Evolutionary conservation across 148 eudicot genomes (phyloP), one percentile per base, ranked within the genome.

Genomic region (Persicaria tinctoria): DNA sequence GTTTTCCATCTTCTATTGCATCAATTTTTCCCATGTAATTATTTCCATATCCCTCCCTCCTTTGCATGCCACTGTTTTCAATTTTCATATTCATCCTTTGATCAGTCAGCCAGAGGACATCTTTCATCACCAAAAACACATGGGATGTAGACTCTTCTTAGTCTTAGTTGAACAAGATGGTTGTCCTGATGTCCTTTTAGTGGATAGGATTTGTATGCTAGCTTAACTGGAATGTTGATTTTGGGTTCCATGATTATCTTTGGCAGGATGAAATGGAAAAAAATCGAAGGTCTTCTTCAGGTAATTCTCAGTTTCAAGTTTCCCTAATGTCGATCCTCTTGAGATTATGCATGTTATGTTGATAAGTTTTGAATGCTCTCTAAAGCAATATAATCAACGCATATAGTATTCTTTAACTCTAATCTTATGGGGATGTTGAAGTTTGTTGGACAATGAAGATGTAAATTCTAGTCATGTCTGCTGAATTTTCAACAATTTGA

Each of bases 221-320:
- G 10, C 62, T 54, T 51, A 16, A 11, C 6, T 20, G 53, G 46
- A 51, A 41, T 53, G 68, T 47, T 12, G 27, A 78, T 51, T 74
- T 32, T 32, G 41, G 41, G 60, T 27, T 23, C 16, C 38, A 60
- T 23, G 66, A 7, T 60, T 13, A 23, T n/a, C 70, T 51, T 55
- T 77, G 73, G 62, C 92, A 93, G 98, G 98, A 93, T 82, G 98
- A 93, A 80, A 85, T 93, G 97, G 97, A 93, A 76, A 91, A 83
- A 76, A 93, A 91, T 80, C 87, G 92, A 63, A 86, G 82, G 76
- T 49, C 86, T 64, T 84, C 92, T 74, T 84, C 97, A 79, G 98
- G 98, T 93, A 85, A 78, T 44, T 68, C 76, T 51, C 20, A 60
- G 66, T 17, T 23, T 16, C 38, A 60, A 5, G 18, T 60, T n/a